Evolutionary conservation across 2,329 filamentous ascomycete species (phyloP).

Genomic region (Leptoxyphium fumago): DNA sequence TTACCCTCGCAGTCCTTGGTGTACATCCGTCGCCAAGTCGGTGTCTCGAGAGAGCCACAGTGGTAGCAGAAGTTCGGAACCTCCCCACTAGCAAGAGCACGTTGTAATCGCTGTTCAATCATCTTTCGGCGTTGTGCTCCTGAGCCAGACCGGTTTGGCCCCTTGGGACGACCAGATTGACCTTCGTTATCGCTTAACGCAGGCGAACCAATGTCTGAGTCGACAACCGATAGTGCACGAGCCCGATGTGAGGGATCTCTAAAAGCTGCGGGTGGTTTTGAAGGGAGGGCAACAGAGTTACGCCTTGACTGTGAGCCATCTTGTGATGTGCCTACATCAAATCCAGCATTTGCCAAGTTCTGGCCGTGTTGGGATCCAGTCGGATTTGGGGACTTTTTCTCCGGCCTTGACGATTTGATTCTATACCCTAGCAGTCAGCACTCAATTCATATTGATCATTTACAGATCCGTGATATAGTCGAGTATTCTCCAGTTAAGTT

Average conservation of each 20-base stretch:
- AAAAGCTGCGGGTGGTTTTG: conserved; percentile 19
- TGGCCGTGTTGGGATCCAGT: too few relatives aligned
- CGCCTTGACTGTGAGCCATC: conserved; percentile 9
- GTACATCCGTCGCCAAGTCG: conserved; percentile 90
- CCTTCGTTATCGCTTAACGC: conserved; percentile 21
- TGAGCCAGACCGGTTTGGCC: conserved; percentile 24
- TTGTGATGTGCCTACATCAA: not conserved
- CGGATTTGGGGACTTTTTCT: too few relatives aligned
- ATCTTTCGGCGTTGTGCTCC: conserved; percentile 52
- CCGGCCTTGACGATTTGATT: too few relatives aligned
- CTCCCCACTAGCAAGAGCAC: conserved; percentile 57
- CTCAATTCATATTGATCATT: too few relatives aligned
- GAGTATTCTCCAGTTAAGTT: too few relatives aligned
- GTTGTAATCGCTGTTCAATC: conserved; percentile 41
- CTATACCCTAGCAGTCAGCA: too few relatives aligned
- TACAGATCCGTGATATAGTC: too few relatives aligned
- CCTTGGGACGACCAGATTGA: conserved; percentile 6
- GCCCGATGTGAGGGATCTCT: conserved; percentile 11
- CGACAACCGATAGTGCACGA: conserved; percentile 8
- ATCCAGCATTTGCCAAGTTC: too few relatives aligned
- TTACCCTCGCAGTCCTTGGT: conserved; percentile 58
- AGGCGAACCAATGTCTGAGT: conserved; percentile 22
- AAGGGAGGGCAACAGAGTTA: conserved; percentile 21
- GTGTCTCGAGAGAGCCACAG: conserved; percentile 88
- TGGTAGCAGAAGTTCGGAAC: conserved; percentile 84